A percentile compares a stretch with the other conserved stretches of the same genome.
phyloP scores from a whole-genome alignment of 2,329 filamentous ascomycete genomes.

The Plenodomus tracheiphilus region DNA sequence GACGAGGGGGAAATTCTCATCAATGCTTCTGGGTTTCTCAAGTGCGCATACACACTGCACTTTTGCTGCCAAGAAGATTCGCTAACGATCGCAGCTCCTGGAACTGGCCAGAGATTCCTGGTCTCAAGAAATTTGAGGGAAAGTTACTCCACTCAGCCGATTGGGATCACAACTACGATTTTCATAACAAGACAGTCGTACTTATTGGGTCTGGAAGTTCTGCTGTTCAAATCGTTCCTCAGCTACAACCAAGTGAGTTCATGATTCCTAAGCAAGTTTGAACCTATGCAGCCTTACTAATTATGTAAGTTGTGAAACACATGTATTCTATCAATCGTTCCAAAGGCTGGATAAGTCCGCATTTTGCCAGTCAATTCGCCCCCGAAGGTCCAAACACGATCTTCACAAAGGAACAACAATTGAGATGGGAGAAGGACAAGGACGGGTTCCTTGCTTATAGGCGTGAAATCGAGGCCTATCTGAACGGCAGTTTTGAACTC shows the following conservation, averaged over 20 bases:
- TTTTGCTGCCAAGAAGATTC: too few relatives aligned
- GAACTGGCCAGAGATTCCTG: slow-evolving; percentile 26
- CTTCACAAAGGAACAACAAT: slow-evolving; percentile 28
- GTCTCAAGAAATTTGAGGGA: slow-evolving; percentile 10
- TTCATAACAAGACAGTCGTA: slow-evolving; percentile 1
- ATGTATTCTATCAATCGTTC: background rate
- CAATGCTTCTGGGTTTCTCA: too few relatives aligned
- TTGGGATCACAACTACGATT: slow-evolving; percentile 8
- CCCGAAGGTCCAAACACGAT: background rate
- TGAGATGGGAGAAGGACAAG: slow-evolving; percentile 37
- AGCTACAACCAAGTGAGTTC: slow-evolving; percentile 1
- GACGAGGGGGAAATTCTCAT: too few relatives aligned
- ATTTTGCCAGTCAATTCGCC: background rate
- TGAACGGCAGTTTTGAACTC: slow-evolving; percentile 16
- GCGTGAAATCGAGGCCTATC: slow-evolving; percentile 48
- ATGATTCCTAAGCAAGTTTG: background rate
- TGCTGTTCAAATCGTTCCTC: slow-evolving; percentile 7
- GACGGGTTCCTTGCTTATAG: slow-evolving; percentile 47
- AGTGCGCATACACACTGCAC: too few relatives aligned
- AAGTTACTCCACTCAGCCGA: slow-evolving; percentile 8
- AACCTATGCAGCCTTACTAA: too few relatives aligned
- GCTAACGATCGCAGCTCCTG: slow-evolving; percentile 22
- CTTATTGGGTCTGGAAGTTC: slow-evolving; percentile 5
- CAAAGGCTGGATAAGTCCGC: background rate
- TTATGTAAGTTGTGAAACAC: background rate